These are phyloP conservation scores for Phyllosticta capitalensis DNA, from an alignment of 2,329 filamentous ascomycete species.

Conservation along the genomic window DNA sequence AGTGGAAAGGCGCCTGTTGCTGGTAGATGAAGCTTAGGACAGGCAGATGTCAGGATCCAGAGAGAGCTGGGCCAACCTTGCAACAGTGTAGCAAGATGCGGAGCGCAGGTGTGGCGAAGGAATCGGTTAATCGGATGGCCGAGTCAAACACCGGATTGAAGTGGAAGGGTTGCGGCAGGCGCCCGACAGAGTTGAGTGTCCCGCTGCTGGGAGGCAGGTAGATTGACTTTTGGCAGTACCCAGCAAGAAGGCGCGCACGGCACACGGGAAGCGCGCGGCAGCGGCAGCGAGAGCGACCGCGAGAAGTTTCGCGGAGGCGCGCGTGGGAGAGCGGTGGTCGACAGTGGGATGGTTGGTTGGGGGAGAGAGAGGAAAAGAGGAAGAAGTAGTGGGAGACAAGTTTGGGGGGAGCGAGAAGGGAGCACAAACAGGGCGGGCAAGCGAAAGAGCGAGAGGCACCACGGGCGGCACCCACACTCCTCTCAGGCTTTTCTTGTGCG, in stretches of 20 bases:
- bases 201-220: neutral
- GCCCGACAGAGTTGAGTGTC: too few relatives aligned
- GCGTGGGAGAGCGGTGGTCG: conserved; percentile 3
- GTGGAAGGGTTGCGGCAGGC: conserved; percentile 3
- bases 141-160: conserved; percentile 6
- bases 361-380: neutral
- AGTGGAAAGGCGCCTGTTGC: conserved; percentile 17
- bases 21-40: conserved; percentile 15
- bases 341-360: neutral
- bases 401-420: neutral
- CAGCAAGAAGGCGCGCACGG: neutral
- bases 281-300: neutral
- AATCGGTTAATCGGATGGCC: conserved; percentile 15
- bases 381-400: neutral
- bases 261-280: conserved; percentile 5
- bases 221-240: neutral
- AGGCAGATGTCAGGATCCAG: conserved; percentile 13
- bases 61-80: conserved; percentile 19
- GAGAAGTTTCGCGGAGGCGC: conserved; percentile 4
- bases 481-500: conserved; percentile 8
- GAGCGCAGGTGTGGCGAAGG: conserved; percentile 25
- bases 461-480: too few relatives aligned
- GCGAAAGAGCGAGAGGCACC: neutral
- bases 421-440: neutral
- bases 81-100: conserved; percentile 23